Evolutionary conservation across 2,329 filamentous ascomycete species (phyloP).

Genomic region (Calonectria multiphialidica): DNA sequence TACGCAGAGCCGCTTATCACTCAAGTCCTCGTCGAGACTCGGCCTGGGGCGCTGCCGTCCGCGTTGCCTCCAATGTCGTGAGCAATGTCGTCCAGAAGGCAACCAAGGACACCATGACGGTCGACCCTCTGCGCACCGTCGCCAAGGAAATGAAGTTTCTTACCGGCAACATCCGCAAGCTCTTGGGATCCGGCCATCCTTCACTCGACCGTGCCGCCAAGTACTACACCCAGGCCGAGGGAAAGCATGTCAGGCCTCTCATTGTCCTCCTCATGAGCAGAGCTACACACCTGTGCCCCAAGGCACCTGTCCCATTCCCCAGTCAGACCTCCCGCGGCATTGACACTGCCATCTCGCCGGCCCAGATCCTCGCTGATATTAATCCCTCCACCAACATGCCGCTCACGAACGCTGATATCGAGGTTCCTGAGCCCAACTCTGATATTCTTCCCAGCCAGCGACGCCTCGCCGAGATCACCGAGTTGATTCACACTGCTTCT

Average conservation of each 20-base stretch:
- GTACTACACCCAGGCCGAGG: slow-evolving; percentile 97
- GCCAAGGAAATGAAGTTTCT: slow-evolving; percentile 97
- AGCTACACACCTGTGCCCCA: slow-evolving; percentile 84
- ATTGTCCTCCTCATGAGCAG: slow-evolving; percentile 97
- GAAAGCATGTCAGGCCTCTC: slow-evolving; percentile 95
- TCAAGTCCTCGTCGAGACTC: slow-evolving; percentile 63
- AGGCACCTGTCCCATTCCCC: slow-evolving; percentile 57
- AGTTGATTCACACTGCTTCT: slow-evolving; percentile 96
- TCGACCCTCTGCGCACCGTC: slow-evolving; percentile 90
- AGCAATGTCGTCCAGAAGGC: slow-evolving; percentile 74
- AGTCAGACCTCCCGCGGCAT: slow-evolving; percentile 60
- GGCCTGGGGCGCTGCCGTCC: slow-evolving; percentile 82
- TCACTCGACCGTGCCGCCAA: slow-evolving; percentile 95
- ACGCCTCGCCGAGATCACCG: slow-evolving; percentile 94
- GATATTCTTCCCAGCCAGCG: slow-evolving; percentile 94
- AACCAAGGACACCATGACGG: slow-evolving; percentile 74
- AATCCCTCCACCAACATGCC: slow-evolving; percentile 73
- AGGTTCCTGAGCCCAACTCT: slow-evolving; percentile 56
- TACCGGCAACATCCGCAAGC: slow-evolving; percentile 90
- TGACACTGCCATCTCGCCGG: slow-evolving; percentile 67
- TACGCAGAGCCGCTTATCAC: slow-evolving; percentile 54
- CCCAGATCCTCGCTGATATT: slow-evolving; percentile 77
- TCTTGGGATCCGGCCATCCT: slow-evolving; percentile 95
- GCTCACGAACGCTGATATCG: slow-evolving; percentile 55
- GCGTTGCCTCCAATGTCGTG: slow-evolving; percentile 78